Conservation (phyloP, 2,329 filamentous ascomycete genomes). For the Fusarium secorum region DNA sequence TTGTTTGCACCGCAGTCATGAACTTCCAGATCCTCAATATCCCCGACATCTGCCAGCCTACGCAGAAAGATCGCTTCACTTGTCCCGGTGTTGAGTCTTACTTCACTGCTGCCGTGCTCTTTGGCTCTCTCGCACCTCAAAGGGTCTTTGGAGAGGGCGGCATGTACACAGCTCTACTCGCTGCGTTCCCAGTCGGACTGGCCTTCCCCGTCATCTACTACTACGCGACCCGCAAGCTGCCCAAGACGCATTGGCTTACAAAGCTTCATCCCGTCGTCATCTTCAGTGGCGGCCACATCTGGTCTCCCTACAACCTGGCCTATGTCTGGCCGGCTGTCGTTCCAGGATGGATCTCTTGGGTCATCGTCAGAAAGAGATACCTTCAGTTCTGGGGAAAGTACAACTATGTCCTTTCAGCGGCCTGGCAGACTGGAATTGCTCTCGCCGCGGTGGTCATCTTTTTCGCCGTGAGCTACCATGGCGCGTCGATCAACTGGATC, state of each 20-base stretch:
- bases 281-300: conserved; percentile 51
- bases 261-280: conserved; percentile 56
- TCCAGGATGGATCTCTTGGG: conserved; percentile 57
- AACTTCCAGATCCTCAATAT: conserved; percentile 50
- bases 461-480: conserved; percentile 55
- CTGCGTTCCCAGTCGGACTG: conserved; percentile 53
- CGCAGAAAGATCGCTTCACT: conserved; percentile 48
- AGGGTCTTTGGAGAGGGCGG: conserved; percentile 49
- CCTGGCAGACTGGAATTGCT: conserved; percentile 55
- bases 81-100: conserved; percentile 52
- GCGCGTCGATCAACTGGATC: conserved; percentile 54
- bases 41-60: conserved; percentile 47
- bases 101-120: conserved; percentile 51
- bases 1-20: conserved; percentile 48
- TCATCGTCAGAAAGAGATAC: conserved; percentile 54
- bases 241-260: conserved; percentile 46
- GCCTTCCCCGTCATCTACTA: conserved; percentile 50
- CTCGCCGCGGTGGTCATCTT: conserved; percentile 59
- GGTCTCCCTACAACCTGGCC: conserved; percentile 56
- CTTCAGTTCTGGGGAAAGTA: conserved; percentile 59
- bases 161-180: conserved; percentile 48
- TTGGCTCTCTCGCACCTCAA: conserved; percentile 50
- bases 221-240: conserved; percentile 46
- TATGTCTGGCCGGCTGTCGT: conserved; percentile 58
- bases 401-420: conserved; percentile 58